Evolutionary conservation across 1,284 basidiomycete species (phyloP).

Genomic region (Marasmius tenuissimus): DNA sequence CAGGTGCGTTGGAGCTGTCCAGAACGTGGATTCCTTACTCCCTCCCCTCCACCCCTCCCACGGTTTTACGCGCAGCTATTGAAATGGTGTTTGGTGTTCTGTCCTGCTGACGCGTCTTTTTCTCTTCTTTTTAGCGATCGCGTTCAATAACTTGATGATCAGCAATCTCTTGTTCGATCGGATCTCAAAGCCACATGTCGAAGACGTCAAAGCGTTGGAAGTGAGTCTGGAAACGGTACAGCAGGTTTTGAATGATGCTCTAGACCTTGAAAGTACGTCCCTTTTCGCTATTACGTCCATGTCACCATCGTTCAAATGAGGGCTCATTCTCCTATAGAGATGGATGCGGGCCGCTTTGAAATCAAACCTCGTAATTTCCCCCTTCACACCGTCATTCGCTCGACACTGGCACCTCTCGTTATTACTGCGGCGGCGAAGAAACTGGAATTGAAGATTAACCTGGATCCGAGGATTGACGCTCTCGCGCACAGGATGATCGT

Average conservation of each 20-base stretch:
- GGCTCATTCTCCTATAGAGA: constrained; percentile 15
- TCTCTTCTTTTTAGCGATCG: constrained; percentile 13
- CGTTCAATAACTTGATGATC: constrained; percentile 21
- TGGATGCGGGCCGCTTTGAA: constrained; percentile 39
- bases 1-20: constrained; percentile 26
- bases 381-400: constrained; percentile 48
- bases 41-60: background rate
- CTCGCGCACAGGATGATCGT: constrained; percentile 16
- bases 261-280: constrained; percentile 35
- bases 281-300: background rate
- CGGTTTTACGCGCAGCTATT: background rate
- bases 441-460: constrained; percentile 38
- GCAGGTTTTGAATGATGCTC: constrained; percentile 52
- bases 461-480: constrained; percentile 47
- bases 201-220: constrained; percentile 42
- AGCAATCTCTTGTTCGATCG: constrained; percentile 17
- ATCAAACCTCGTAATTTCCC: constrained; percentile 42
- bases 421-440: constrained; percentile 42
- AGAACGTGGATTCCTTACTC: background rate
- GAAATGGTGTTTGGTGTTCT: no score
- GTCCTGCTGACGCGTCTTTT: no score
- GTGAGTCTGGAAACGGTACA: constrained; percentile 49
- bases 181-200: constrained; percentile 9
- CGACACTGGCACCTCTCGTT: constrained; percentile 43
- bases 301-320: background rate